A percentile compares a stretch with the other conserved stretches of the same genome.
Conservation (phyloP, 2,329 filamentous ascomycete species). For the Diplocarpon rosae region DNA sequence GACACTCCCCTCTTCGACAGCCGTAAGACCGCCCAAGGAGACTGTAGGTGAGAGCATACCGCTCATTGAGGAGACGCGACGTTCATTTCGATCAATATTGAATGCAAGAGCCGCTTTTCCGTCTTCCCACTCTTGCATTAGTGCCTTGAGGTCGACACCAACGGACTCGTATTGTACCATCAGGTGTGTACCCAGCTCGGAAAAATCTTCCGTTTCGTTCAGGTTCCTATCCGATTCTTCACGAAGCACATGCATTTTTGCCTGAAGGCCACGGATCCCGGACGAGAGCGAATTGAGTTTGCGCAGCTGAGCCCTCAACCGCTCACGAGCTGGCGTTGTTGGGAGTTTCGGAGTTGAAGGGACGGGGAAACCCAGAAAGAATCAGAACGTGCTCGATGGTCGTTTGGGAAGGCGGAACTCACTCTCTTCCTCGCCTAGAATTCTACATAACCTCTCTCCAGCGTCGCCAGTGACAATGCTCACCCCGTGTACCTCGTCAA, state of each 20-base stretch:
- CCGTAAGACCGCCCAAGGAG: slow-evolving; percentile 58
- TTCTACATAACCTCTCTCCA: slow-evolving; percentile 53
- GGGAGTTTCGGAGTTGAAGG: slow-evolving; percentile 47
- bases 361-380: slow-evolving; percentile 37
- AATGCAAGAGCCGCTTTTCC: slow-evolving; percentile 74
- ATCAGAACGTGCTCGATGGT: slow-evolving; percentile 18
- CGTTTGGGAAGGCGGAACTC: slow-evolving; percentile 28
- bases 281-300: slow-evolving; percentile 83
- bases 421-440: slow-evolving; percentile 74
- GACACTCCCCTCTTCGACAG: slow-evolving; percentile 47
- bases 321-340: slow-evolving; percentile 65
- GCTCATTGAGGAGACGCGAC: slow-evolving; percentile 53
- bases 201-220: slow-evolving; percentile 60
- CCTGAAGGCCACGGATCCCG: slow-evolving; percentile 83
- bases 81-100: slow-evolving; percentile 73
- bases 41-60: slow-evolving; percentile 42
- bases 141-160: slow-evolving; percentile 68
- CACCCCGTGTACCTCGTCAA: slow-evolving; percentile 61
- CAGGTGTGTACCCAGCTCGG: slow-evolving; percentile 66
- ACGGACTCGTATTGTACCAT: slow-evolving; percentile 93
- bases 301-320: slow-evolving; percentile 75
- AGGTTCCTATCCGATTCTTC: slow-evolving; percentile 78
- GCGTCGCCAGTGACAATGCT: slow-evolving; percentile 50
- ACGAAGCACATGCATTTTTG: slow-evolving; percentile 82
- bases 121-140: slow-evolving; percentile 78